Base-by-base conservation (phyloP, 257 asterid genomes). In the Cordia subcordata region DNA sequence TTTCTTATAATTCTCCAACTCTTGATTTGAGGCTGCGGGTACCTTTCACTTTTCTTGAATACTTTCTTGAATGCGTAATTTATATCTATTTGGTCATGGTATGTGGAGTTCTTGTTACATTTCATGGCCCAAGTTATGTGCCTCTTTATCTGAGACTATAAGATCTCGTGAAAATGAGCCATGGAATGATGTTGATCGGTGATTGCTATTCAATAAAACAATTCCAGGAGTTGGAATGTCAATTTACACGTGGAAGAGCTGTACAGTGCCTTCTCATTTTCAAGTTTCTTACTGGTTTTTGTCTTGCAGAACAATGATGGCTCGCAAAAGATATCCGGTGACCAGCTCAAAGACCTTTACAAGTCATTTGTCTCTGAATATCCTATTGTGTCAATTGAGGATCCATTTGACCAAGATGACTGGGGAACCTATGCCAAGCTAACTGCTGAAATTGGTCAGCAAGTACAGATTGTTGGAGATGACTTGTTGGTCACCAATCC, bases 361-460 rank as follows among this genome's bases (percentile, higher is more conserved):
- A 93, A 93, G 78, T 80, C 96, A 39, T 93, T 93, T 16, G 95
- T 76, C 49, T 37, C 88, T 0, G 95, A 83, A 64, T 93, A 93
- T 79, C 99, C 97, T 9, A 93, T 93, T 51, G 95, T 89, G 15
- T 93, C 97, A 35, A 93, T 93, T 62, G 99, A 93, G 66, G 99
- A 89, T 63, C 99, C 99, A 53, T 93, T 89, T 74, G 99, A 93
- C 77, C 97, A 93, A 74, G 99, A 93, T 72, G 99, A 93, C 87
- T 93, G 96, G 99, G 94, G 73, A 70, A 79, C 74, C 76, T 93
- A 93, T 12, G 74, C 95, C 14, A 93, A 89, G 75, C n/a, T 93
- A 20, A 93, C 97, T 0, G 16, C 60, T 42, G 99, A 93, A 79
- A 68, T 76, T n/a, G 97, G 99, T 42, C 68, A 77, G 47, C 67